A percentile compares a stretch with the other conserved stretches of the same genome.
These are phyloP conservation scores for Tolypocladium ovalisporum DNA, from an alignment of 2,329 filamentous ascomycete genomes.

Conservation along the genomic window DNA sequence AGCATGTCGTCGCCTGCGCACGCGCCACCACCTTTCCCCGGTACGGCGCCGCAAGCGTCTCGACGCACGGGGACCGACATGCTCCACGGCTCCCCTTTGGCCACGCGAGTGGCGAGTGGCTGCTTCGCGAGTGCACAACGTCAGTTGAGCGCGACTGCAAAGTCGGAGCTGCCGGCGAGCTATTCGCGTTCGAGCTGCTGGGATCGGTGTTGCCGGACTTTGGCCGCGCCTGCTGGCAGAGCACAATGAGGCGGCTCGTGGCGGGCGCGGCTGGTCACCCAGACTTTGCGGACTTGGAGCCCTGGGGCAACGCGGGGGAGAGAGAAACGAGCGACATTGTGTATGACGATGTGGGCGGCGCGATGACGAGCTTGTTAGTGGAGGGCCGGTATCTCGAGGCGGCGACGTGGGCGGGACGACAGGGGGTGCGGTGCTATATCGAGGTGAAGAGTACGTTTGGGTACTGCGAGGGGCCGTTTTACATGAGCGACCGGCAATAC, in stretches of 20 bases:
- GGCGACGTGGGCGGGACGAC: neutral
- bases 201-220: neutral
- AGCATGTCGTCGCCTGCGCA: neutral
- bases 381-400: neutral
- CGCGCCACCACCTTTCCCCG: neutral
- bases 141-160: neutral
- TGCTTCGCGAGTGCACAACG: neutral
- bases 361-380: neutral
- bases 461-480: neutral
- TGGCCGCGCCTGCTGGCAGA: neutral
- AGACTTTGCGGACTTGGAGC: neutral
- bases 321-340: neutral
- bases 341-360: neutral
- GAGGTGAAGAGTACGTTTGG: neutral
- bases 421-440: neutral
- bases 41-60: neutral
- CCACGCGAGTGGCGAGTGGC: neutral
- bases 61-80: neutral
- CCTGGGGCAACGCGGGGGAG: neutral
- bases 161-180: neutral
- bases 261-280: neutral
- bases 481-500: neutral
- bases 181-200: neutral
- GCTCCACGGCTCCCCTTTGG: neutral
- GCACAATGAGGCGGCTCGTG: neutral